Conservation (phyloP, 192 early-diverging fungal genomes). For the Endogone sp. region DNA sequence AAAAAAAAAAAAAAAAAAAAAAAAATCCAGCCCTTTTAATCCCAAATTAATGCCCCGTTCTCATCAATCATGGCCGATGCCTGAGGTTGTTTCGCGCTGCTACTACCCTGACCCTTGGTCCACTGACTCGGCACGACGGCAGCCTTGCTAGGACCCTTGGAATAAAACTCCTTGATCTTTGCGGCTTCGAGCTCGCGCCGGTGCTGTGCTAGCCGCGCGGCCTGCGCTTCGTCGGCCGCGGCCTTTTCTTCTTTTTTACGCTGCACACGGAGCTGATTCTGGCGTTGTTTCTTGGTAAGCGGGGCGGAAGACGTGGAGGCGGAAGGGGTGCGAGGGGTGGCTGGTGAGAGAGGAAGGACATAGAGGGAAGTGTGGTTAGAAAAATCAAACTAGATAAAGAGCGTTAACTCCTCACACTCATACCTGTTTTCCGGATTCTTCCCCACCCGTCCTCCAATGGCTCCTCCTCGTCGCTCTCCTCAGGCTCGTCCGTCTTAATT, state of each 20-base stretch:
- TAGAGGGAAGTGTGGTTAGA: slow-evolving; percentile 5
- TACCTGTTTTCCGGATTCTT: neutral
- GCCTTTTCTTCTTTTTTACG: slow-evolving; percentile 53
- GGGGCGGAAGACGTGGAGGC: slow-evolving; percentile 15
- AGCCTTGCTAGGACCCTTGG: neutral
- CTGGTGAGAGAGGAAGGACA: neutral
- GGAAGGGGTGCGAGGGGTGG: neutral
- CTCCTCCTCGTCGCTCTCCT: neutral
- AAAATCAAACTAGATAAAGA: neutral
- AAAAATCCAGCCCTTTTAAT: too few species aligned
- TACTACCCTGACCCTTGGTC: neutral
- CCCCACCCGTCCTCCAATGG: neutral
- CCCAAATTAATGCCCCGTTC: neutral
- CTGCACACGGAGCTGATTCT: slow-evolving; percentile 52
- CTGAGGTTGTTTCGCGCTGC: neutral
- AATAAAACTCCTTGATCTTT: neutral
- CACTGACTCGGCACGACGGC: neutral
- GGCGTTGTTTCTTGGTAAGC: slow-evolving; percentile 59
- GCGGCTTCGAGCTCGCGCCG: slow-evolving; percentile 37
- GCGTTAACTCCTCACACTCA: neutral
- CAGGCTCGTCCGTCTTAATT: neutral
- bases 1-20: too few species aligned
- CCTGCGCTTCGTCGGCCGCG: slow-evolving; percentile 44
- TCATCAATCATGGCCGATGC: neutral
- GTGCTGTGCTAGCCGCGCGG: slow-evolving; percentile 51